Evolutionary conservation across 495 filamentous ascomycete species (phyloP).

Genomic region (Aspergillus egyptiacus): DNA sequence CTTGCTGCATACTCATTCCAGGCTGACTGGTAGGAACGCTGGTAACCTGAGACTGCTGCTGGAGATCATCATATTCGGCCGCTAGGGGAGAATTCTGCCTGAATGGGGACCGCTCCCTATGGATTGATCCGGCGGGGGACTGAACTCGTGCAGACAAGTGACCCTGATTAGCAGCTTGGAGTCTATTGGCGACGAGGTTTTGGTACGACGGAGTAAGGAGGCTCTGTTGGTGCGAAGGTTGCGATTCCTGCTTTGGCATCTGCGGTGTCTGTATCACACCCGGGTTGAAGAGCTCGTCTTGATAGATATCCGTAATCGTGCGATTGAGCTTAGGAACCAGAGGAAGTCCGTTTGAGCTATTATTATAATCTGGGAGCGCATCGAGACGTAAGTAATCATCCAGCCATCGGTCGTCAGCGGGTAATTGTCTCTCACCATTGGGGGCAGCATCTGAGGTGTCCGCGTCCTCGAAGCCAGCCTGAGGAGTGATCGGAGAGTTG

Average conservation of each 20-base stretch:
- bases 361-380: slow-evolving; percentile 42
- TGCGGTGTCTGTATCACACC: slow-evolving; percentile 48
- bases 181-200: slow-evolving; percentile 62
- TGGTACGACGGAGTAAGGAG: slow-evolving; percentile 52
- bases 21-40: slow-evolving; percentile 34
- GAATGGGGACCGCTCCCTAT: slow-evolving; percentile 79
- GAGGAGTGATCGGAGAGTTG: slow-evolving; percentile 53
- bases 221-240: slow-evolving; percentile 28
- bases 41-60: slow-evolving; percentile 36
- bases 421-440: slow-evolving; percentile 47
- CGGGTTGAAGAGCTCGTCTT: slow-evolving; percentile 81
- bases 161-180: slow-evolving; percentile 72
- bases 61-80: slow-evolving; percentile 29
- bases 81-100: slow-evolving; percentile 65
- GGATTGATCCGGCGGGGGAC: slow-evolving; percentile 46
- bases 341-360: slow-evolving; percentile 27
- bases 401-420: slow-evolving; percentile 48
- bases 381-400: slow-evolving; percentile 56
- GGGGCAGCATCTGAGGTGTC: slow-evolving; percentile 41
- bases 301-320: slow-evolving; percentile 78
- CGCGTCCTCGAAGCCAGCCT: slow-evolving; percentile 48
- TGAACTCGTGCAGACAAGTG: slow-evolving; percentile 58
- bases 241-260: slow-evolving; percentile 32
- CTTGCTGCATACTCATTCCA: slow-evolving; percentile 26
- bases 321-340: slow-evolving; percentile 72